Conservation (phyloP, 768 basidiomycete species). For the Pisolithus marmoratus region DNA sequence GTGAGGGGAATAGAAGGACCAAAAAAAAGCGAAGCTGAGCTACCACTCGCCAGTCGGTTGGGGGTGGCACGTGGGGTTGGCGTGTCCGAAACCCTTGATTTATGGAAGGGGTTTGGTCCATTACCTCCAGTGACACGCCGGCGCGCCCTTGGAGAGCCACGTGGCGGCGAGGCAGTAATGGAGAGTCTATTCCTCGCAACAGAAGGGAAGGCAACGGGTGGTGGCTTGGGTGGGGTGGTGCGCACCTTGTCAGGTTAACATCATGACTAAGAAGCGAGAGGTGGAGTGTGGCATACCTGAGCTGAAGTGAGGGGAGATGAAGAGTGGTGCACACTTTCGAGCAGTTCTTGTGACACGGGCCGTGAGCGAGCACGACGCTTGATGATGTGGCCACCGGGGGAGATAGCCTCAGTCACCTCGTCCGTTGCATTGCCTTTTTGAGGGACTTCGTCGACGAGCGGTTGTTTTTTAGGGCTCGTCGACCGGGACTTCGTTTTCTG, state of each 20-base stretch:
- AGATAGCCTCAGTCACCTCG: constrained; percentile 64
- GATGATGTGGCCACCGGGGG: constrained; percentile 69
- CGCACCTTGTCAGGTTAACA: constrained; percentile 13
- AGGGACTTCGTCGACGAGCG: constrained; percentile 18
- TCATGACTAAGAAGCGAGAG: background rate
- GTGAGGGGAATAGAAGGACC: constrained; percentile 37
- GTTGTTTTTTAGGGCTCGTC: constrained; percentile 24
- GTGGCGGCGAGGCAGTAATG: constrained; percentile 38
- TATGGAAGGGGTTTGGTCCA: constrained; percentile 26
- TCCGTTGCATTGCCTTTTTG: constrained; percentile 41
- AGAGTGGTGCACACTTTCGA: constrained; percentile 43
- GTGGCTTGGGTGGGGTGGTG: constrained; percentile 9
- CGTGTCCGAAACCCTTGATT: constrained; percentile 17
- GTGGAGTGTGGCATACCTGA: constrained; percentile 11
- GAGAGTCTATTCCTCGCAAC: constrained; percentile 34
- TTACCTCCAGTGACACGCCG: constrained; percentile 43
- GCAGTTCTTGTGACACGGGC: constrained; percentile 62
- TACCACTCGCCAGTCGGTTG: constrained; percentile 45
- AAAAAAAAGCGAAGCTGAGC: constrained; percentile 64
- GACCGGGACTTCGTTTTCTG: constrained; percentile 25
- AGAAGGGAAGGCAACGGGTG: constrained; percentile 33
- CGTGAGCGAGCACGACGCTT: constrained; percentile 72
- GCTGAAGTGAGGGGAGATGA: constrained; percentile 36
- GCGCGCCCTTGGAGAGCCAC: constrained; percentile 49
- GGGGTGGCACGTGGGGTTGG: constrained; percentile 34